Evolutionary conservation across 2,329 filamentous ascomycete genomes (phyloP).

Genomic region (Bipolaris oryzae): DNA sequence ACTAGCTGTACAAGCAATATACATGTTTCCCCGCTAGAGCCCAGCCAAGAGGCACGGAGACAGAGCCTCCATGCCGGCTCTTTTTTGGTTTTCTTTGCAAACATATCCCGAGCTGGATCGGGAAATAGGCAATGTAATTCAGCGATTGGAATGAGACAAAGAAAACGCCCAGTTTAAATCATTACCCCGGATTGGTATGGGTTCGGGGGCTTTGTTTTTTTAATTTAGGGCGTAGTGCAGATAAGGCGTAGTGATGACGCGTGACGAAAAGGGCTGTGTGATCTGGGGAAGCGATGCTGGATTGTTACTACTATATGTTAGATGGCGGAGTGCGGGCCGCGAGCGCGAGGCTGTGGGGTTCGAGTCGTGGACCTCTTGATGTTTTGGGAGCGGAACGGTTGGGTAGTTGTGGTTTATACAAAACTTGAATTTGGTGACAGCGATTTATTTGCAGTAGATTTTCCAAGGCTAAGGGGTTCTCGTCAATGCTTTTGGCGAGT

Average conservation of each 20-base stretch:
- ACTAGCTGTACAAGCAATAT: constrained; percentile 28
- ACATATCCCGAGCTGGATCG: constrained; percentile 23
- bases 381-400: background rate
- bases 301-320: constrained; percentile 30
- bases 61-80: constrained; percentile 29
- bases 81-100: constrained; percentile 9
- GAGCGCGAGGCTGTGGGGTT: background rate
- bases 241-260: background rate
- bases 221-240: background rate
- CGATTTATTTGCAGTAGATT: no score
- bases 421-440: no score
- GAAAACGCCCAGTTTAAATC: background rate
- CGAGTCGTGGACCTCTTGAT: background rate
- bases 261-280: background rate
- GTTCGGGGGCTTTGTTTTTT: background rate
- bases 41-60: background rate
- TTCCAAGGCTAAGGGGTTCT: no score
- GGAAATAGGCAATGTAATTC: background rate
- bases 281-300: constrained; percentile 9
- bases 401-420: background rate
- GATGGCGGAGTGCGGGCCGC: constrained; percentile 16
- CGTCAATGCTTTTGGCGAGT: no score
- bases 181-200: no score
- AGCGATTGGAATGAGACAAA: background rate
- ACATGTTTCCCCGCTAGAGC: constrained; percentile 19